These are phyloP conservation scores for Chenopodium berlandieri DNA, from an alignment of 148 eudicot species.

Conservation along the genomic window DNA sequence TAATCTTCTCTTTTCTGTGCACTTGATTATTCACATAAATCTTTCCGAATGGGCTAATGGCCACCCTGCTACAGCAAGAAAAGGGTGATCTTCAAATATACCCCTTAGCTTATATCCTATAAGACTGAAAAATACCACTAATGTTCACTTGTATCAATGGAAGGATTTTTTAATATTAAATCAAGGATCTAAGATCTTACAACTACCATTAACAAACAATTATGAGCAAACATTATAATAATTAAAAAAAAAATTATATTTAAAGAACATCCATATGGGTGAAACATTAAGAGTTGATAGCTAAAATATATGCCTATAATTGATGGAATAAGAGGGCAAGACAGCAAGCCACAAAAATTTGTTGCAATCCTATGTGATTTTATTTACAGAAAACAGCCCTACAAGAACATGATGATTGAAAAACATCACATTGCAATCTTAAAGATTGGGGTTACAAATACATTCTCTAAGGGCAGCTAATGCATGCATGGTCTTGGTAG, in stretches of 20 bases:
- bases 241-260: too few species aligned
- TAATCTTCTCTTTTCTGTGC: background rate
- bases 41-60: background rate
- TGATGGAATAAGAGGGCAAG: background rate
- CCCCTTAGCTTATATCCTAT: background rate
- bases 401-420: background rate
- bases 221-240: too few species aligned
- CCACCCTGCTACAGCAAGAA: too few species aligned
- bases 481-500: background rate
- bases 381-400: background rate
- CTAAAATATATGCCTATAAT: background rate
- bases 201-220: too few species aligned
- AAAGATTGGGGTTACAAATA: background rate
- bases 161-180: background rate
- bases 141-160: background rate
- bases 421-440: background rate
- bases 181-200: background rate
- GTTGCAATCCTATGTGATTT: background rate
- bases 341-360: background rate
- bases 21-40: background rate
- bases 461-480: background rate
- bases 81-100: background rate
- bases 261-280: too few species aligned
- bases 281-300: too few species aligned
- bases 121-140: background rate